A percentile compares a stretch with the other conserved stretches of the same genome.
These are phyloP conservation scores for Dactylorhiza incarnata DNA, from an alignment of 106 monocot genomes.

Conservation along the genomic window DNA sequence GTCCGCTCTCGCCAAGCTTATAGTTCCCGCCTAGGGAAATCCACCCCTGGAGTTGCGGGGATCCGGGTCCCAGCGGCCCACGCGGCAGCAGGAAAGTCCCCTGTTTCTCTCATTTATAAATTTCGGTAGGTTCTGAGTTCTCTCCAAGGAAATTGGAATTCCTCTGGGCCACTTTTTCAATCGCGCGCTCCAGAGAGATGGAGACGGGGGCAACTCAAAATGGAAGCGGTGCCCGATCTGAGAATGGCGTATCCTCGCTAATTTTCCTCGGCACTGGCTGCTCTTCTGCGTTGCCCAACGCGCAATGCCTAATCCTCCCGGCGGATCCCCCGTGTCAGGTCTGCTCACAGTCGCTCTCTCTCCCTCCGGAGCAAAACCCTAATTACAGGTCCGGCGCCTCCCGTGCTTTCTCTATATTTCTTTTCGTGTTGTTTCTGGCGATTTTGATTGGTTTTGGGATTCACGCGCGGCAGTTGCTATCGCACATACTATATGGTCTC, in stretches of 20 bases:
- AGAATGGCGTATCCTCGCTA: conserved; percentile 41
- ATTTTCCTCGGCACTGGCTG: conserved; percentile 91
- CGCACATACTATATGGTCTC: not conserved
- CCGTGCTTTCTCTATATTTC: not conserved
- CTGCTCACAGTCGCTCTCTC: conserved; percentile 37
- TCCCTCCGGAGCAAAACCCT: conserved; percentile 18
- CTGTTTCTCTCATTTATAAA: too few relatives aligned
- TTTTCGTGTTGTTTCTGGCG: not conserved
- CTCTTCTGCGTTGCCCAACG: conserved; percentile 73
- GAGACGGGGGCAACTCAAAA: not conserved
- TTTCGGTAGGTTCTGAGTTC: too few relatives aligned
- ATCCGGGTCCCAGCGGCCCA: too few relatives aligned
- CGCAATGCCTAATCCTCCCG: conserved; percentile 69
- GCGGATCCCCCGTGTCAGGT: conserved; percentile 80
- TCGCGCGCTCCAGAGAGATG: not conserved
- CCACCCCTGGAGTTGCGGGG: too few relatives aligned
- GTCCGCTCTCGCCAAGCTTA: too few relatives aligned
- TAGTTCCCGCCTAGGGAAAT: too few relatives aligned
- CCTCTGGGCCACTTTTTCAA: too few relatives aligned
- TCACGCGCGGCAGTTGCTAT: not conserved
- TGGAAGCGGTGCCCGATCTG: not conserved
- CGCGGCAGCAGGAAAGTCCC: too few relatives aligned
- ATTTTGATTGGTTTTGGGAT: not conserved
- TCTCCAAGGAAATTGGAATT: too few relatives aligned
- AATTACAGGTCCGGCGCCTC: conserved; percentile 7